Conservation (phyloP, 2,329 filamentous ascomycete genomes). For the Acrocalymma vagum region DNA sequence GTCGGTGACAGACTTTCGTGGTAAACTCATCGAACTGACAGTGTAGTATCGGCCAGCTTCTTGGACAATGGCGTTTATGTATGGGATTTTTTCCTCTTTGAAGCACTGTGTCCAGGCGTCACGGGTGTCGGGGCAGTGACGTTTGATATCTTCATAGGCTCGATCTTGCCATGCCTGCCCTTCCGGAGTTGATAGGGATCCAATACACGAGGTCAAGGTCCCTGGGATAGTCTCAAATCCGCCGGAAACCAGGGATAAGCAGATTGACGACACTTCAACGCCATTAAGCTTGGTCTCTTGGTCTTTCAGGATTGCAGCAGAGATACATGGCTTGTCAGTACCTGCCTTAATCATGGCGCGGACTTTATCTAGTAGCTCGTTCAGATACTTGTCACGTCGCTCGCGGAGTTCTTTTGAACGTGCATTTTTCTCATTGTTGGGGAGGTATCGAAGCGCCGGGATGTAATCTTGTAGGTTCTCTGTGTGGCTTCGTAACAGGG, state of each 20-base stretch:
- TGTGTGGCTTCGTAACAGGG: slow-evolving; percentile 58
- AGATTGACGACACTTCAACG: slow-evolving; percentile 63
- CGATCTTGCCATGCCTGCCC: slow-evolving; percentile 62
- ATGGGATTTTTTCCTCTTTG: slow-evolving; percentile 59
- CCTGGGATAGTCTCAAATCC: slow-evolving; percentile 65
- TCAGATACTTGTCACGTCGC: slow-evolving; percentile 59
- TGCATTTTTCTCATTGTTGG: slow-evolving; percentile 61
- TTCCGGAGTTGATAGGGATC: slow-evolving; percentile 57
- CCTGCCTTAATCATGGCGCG: slow-evolving; percentile 60
- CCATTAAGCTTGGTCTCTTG: slow-evolving; percentile 62
- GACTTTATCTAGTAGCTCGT: slow-evolving; percentile 60
- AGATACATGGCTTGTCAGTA: slow-evolving; percentile 64
- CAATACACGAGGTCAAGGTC: slow-evolving; percentile 61
- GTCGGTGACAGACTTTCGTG: slow-evolving; percentile 60
- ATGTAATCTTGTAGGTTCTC: slow-evolving; percentile 65
- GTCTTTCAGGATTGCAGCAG: slow-evolving; percentile 63
- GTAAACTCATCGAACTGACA: slow-evolving; percentile 62
- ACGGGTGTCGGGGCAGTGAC: slow-evolving; percentile 55
- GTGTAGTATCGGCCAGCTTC: slow-evolving; percentile 64
- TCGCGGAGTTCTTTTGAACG: slow-evolving; percentile 57
- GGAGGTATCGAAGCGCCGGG: slow-evolving; percentile 58
- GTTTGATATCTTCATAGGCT: slow-evolving; percentile 61
- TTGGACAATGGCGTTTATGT: slow-evolving; percentile 59
- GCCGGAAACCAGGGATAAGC: slow-evolving; percentile 61
- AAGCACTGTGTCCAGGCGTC: slow-evolving; percentile 58